Evolutionary conservation across 208 protist species (phyloP), one percentile per base, ranked within the genome.

Genomic region (Kentomonas sorsogonicus): DNA sequence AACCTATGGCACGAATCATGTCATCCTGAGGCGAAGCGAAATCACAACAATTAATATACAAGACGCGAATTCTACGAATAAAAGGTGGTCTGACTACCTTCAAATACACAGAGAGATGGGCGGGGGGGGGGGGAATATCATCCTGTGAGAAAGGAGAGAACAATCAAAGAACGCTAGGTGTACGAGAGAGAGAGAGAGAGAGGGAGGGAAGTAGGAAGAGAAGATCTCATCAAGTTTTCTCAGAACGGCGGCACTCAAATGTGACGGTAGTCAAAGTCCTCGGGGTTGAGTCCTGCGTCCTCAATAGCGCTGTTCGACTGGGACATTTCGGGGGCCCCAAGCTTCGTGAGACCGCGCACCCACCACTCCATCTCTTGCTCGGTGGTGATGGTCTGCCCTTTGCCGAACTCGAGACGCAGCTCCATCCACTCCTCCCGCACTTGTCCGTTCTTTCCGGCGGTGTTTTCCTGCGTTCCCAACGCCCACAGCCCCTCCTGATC

Each of bases 341-440:
- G 75, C 60, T 84, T 83, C 7, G 76, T 90, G 43, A 94, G 67
- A 11, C 86, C 86, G 0, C 80, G 77, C 66, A 91, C 77, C 83
- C 86, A 94, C 86, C 86, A 94, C 78, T 94, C 83, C 83, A 94
- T 85, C 67, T 94, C 86, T 58, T 90, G 83, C 70, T 90, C 86
- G 9, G 79, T 91, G 53, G 50, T 69, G 55, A 94, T 89, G n/a
- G 68, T 62, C 64, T 89, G 80, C 11, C 72, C 68, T 50, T 91
- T 91, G 38, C 86, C 86, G 63, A 83, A 94, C 63, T 94, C 78
- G 18, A 94, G 62, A 10, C 83, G 74, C 53, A 91, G 53, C 74
- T 94, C 86, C 51, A 69, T 77, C 83, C 86, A 94, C 68, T 89
- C 68, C 57, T 94, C 83, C 36, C 66, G 69, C 47, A 79, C 80